Conservation (phyloP, 2,329 filamentous ascomycete species). For the Cladosporium sp. region DNA sequence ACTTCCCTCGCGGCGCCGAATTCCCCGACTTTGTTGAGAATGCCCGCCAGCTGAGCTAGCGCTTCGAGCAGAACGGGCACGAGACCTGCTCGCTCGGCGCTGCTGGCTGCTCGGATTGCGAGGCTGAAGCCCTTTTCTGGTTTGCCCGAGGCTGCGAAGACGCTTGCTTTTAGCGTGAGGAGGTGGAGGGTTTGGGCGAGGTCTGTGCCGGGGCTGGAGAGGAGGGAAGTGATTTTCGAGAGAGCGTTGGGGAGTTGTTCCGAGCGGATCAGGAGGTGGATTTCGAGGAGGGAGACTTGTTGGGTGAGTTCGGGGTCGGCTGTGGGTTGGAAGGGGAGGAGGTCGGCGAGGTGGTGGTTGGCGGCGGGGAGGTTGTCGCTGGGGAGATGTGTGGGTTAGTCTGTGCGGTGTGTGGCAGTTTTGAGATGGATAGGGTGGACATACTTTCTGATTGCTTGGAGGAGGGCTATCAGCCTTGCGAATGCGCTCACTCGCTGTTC, state of each 20-base stretch:
- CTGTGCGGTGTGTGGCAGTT: neutral
- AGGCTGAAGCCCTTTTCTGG: conserved; percentile 74
- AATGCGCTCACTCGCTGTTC: conserved; percentile 70
- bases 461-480: conserved; percentile 52
- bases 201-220: conserved; percentile 30
- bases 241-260: conserved; percentile 31
- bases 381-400: neutral
- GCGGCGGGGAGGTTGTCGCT: conserved; percentile 57
- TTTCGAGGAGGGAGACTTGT: conserved; percentile 55
- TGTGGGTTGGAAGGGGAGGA: conserved; percentile 42
- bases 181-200: conserved; percentile 66
- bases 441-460: conserved; percentile 6
- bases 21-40: conserved; percentile 67
- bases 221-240: conserved; percentile 1
- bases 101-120: conserved; percentile 68
- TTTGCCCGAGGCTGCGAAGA: conserved; percentile 65
- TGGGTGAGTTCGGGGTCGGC: conserved; percentile 57
- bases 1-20: conserved; percentile 64
- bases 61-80: conserved; percentile 70
- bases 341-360: conserved; percentile 53
- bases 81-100: conserved; percentile 66
- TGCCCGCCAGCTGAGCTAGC: conserved; percentile 60
- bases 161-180: conserved; percentile 66
- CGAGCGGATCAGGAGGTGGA: conserved; percentile 50
- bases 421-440: neutral